Percentiles rank a stretch among this genome's conserved stretches.
phyloP scores from a whole-genome alignment of 2,329 filamentous ascomycete genomes.

The Harringtonia lauricola region DNA sequence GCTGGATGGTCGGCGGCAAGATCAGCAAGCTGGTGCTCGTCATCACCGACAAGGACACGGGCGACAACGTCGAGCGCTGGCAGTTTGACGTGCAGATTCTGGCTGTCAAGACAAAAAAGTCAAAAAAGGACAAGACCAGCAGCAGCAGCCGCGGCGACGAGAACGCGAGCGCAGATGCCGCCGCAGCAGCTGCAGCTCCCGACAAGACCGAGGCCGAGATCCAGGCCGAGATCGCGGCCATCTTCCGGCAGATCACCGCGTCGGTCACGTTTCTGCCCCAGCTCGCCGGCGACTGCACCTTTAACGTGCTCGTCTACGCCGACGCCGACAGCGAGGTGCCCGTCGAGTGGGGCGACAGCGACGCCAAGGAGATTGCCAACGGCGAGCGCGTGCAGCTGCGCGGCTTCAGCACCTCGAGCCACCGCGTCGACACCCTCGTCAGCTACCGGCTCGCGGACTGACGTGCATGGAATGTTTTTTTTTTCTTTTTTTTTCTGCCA shows the following conservation, averaged over 20 bases:
- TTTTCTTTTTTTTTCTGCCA: too few species aligned
- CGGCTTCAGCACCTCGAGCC: slow-evolving; percentile 91
- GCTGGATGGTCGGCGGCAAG: slow-evolving; percentile 95
- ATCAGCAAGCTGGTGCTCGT: slow-evolving; percentile 96
- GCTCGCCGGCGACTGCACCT: slow-evolving; percentile 88
- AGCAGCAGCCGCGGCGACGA: slow-evolving; percentile 19
- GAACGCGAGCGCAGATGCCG: slow-evolving; percentile 21
- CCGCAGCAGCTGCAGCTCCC: slow-evolving; percentile 18
- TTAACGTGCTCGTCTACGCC: slow-evolving; percentile 96
- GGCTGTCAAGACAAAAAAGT: too few species aligned
- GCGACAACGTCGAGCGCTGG: slow-evolving; percentile 93
- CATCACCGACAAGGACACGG: slow-evolving; percentile 93
- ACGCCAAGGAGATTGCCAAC: slow-evolving; percentile 91
- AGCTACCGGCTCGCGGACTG: slow-evolving; percentile 61
- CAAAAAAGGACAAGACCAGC: slow-evolving; percentile 28
- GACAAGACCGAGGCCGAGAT: slow-evolving; percentile 92
- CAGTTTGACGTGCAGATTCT: slow-evolving; percentile 64
- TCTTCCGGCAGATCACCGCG: slow-evolving; percentile 96
- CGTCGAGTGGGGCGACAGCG: slow-evolving; percentile 96
- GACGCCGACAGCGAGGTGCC: slow-evolving; percentile 95
- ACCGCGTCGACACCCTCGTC: slow-evolving; percentile 88
- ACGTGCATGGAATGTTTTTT: background rate
- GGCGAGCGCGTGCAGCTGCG: slow-evolving; percentile 91
- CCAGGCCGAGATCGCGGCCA: slow-evolving; percentile 87
- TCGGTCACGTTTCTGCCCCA: slow-evolving; percentile 95